Base-by-base conservation (phyloP, 176 grass and related monocot genomes). In the Secale cereale region DNA sequence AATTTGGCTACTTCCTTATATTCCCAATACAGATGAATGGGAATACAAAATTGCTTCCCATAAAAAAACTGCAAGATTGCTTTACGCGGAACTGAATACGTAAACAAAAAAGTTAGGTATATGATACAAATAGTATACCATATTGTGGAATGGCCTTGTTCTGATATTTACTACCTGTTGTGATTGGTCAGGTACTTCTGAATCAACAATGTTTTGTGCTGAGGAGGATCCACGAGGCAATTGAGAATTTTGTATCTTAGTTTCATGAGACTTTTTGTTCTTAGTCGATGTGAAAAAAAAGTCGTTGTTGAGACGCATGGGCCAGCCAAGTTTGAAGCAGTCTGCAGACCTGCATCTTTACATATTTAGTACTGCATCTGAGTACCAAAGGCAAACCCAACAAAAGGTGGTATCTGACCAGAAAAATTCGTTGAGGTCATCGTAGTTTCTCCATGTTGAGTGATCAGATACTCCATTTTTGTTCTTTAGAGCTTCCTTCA, bases 371-470 rank as follows among this genome's bases (percentile, higher is more conserved):
- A 82, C 20, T 46, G 79, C 8, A 69, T 43, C 68, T 76, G 76
- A 69, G 12, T 81, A 79, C 3, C 57, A 81, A 39, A 70, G 67
- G 10, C 2, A 78, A 77, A 22, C 6, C 19, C 30, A 87, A 72
- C 36, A 85, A 86, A 83, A 15, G 16, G 56, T 75, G 57, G 86
- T 82, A 81, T 79, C 83, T 92, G 66, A 98, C 96, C 96, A 98
- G 78, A 98, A 98, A 35, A 92, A 98, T 85, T 98, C 96, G 67
- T 98, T 98, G 37, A 98, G 69, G 70, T 98, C 96, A 84, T 98
- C 96, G 86, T 98, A 98, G 81, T 98, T 98, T 86, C 96, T 92
- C 96, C 96, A 98, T 87, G 84, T 94, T 79, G 96, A 98, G 86
- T 98, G 93, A 78, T 98, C 89, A 76, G 93, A 83, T 39, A 85